phyloP scores from a whole-genome alignment of 441 rosid genomes.

The Theobroma grandiflorum region DNA sequence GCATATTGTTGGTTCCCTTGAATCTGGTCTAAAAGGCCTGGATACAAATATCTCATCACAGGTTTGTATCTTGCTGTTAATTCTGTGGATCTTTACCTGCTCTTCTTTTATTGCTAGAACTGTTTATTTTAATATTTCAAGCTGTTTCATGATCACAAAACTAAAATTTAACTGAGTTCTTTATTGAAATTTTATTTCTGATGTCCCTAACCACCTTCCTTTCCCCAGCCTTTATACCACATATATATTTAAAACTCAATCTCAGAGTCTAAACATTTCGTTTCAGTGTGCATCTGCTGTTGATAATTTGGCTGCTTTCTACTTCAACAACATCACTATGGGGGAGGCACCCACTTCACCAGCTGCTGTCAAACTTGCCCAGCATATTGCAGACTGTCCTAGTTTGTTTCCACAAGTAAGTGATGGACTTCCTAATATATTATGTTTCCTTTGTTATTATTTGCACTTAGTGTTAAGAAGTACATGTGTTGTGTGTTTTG shows the following conservation, averaged over 20 bases:
- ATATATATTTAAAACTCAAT: not conserved
- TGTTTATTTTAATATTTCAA: conserved; percentile 3
- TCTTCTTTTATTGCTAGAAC: conserved; percentile 18
- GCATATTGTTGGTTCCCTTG: conserved; percentile 97
- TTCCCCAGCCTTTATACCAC: not conserved
- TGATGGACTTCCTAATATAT: conserved; percentile 19
- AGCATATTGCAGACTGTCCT: conserved; percentile 89
- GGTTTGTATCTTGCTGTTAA: conserved; percentile 51
- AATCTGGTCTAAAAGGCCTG: conserved; percentile 95
- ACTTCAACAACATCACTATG: conserved; percentile 93
- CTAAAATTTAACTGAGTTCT: not conserved
- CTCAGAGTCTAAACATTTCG: conserved; percentile 24
- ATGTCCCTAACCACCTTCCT: conserved; percentile 1
- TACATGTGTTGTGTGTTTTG: not conserved
- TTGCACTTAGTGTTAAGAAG: not conserved
- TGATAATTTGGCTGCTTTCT: conserved; percentile 94
- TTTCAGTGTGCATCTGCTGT: conserved; percentile 96
- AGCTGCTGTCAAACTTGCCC: conserved; percentile 78
- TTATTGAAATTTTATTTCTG: not conserved
- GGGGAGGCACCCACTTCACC: conserved; percentile 88
- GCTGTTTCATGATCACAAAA: conserved; percentile 15
- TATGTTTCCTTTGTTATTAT: conserved; percentile 2
- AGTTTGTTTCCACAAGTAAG: conserved; percentile 94
- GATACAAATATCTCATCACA: conserved; percentile 93
- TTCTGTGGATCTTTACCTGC: not conserved